Evolutionary conservation across 352 stramenopile species (phyloP), one percentile per base, ranked within the genome.

Genomic region (Phytopythium ostracodes): DNA sequence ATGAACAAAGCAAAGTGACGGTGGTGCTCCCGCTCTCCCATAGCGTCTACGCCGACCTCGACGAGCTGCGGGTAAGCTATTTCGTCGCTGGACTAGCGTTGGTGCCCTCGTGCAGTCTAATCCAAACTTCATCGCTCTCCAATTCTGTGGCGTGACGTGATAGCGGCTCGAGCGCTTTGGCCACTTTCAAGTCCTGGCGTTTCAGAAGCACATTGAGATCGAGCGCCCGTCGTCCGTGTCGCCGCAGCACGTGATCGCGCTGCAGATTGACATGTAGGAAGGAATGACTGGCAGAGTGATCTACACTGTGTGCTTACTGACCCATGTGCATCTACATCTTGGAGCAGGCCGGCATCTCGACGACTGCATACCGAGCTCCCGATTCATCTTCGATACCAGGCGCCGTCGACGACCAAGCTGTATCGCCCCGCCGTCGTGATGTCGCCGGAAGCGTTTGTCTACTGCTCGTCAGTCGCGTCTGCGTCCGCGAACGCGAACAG

Each of bases 341-440:
- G 24, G 24, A 36, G 22, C 36, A 79, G 64, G 46, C 51, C 60
- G 27, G 4, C 36, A 50, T 62, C 31, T 4, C 60, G 62, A 38
- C 20, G 62, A 59, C 24, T 68, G 29, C 66, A 72, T 11, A 44
- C 76, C 2, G 71, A 84, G 22, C 81, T 82, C 36, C 79, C 79
- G 2, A 83, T 88, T 63, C 79, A 88, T 40, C 80, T 88, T 40
- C 73, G 79, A 18, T 88, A 88, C 46, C 77, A 88, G 75, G 70
- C 75, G 5, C 77, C 79, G 14, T 84, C 79, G 12, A 56, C 70
- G 42, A 71, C 22, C 3, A 60, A 75, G 20, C 31, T 72, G 31
- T 84, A 82, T 50, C 75, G 77, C 5, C 25, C 54, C 53, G 75
- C 75, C 24, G 70, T 49, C 8, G 40, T 88, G n/a, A 57, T 85